Evolutionary conservation across 495 filamentous ascomycete genomes (phyloP), one percentile per base, ranked within the genome.

Genomic region (Annulohypoxylon moriforme): DNA sequence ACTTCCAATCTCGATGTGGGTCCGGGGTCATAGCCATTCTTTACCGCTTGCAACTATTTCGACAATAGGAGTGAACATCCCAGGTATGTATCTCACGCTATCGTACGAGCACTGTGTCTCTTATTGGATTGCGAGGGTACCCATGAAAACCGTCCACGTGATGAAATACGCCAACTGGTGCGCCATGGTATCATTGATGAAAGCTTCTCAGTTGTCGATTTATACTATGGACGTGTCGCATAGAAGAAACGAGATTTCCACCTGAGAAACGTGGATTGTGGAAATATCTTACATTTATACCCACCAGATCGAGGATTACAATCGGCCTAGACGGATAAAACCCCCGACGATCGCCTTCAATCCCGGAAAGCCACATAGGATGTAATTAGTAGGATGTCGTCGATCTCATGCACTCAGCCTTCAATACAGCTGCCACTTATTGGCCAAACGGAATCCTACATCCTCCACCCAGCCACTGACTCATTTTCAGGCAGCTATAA

Each of bases 361-460:
- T 24, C 38, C 16, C 36, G 11, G 16, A 40, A 10, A 40, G 36
- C 14, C 36, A 40, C 11, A 18, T 14, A 24, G 53, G 31, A 57
- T 31, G 16, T 16, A 22, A 33, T 52, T 20, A 24, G 52, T 18
- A 56, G 36, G 14, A 20, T 36, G n/a, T n/a, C 34, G 33, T 58
- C 11, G 55, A 58, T 58, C 53, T 57, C 18, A 58, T 58, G 55
- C 20, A 22, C 36, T 33, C 18, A 58, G 31, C 33, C 55, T 18
- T 18, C 34, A 40, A 24, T 5, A 5, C 27, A 24, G 2, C 34
- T 27, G 1, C 34, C 24, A 22, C 22, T 18, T 1, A 58, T 58
- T 58, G 55, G 55, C 16, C 33, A 31, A 4, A 40, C 36, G 36
- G 4, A n/a, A 44, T 44, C 16, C 40, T 3, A 18, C 40, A 44